These are phyloP conservation scores for Bipolaris sorokiniana DNA, from an alignment of 2,329 filamentous ascomycete genomes.

Conservation along the genomic window DNA sequence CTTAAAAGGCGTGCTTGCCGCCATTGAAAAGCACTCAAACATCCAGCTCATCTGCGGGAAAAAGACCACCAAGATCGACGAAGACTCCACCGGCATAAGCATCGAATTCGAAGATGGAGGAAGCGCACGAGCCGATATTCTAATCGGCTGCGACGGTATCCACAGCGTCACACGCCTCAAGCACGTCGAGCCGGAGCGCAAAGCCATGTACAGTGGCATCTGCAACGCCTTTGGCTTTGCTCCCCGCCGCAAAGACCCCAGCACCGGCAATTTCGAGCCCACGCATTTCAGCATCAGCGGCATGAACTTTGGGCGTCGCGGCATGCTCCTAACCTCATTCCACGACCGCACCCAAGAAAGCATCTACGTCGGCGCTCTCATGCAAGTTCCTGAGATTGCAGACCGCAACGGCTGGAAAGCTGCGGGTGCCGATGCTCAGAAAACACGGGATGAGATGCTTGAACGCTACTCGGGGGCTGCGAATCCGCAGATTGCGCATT, in stretches of 20 bases:
- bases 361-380: conserved; percentile 54
- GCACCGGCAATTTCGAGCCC: conserved; percentile 28
- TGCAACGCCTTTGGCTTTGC: conserved; percentile 56
- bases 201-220: conserved; percentile 52
- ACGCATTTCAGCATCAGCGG: conserved; percentile 50
- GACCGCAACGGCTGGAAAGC: conserved; percentile 56
- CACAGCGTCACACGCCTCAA: conserved; percentile 52
- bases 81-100: conserved; percentile 49
- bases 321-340: conserved; percentile 54
- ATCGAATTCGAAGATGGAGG: conserved; percentile 57
- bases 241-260: conserved; percentile 34
- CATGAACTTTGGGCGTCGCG: conserved; percentile 55
- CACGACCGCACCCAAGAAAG: conserved; percentile 46
- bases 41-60: conserved; percentile 53
- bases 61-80: conserved; percentile 50
- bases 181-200: conserved; percentile 54
- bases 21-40: conserved; percentile 50
- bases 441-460: conserved; percentile 51
- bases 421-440: conserved; percentile 52
- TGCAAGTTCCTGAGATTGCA: conserved; percentile 53
- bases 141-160: conserved; percentile 64
- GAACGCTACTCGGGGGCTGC: conserved; percentile 50
- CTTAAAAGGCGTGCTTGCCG: conserved; percentile 52
- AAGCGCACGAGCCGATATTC: conserved; percentile 54
- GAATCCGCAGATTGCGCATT: conserved; percentile 44